These are phyloP conservation scores for Paraglomus brasilianum DNA, from an alignment of 192 early-diverging fungal species.

Conservation along the genomic window DNA sequence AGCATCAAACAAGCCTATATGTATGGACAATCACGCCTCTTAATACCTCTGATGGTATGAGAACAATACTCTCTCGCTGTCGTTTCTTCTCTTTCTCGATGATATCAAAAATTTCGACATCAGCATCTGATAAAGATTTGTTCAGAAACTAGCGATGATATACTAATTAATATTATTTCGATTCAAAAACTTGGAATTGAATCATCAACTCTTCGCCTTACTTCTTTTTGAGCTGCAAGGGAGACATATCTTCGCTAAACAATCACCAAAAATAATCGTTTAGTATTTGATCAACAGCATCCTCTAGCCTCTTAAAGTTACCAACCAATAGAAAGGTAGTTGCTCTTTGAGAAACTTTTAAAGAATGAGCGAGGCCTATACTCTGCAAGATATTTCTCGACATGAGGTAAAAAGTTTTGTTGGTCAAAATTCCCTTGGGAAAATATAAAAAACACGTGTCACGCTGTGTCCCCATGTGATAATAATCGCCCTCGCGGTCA, in stretches of 20 bases:
- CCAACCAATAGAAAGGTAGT: too few relatives aligned
- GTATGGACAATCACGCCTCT: background rate
- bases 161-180: background rate
- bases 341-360: too few relatives aligned
- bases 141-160: constrained; percentile 62
- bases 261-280: background rate
- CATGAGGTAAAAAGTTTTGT: too few relatives aligned
- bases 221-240: constrained; percentile 23
- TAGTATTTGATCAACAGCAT: too few relatives aligned
- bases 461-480: too few relatives aligned
- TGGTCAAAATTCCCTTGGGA: too few relatives aligned
- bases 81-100: constrained; percentile 94
- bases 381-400: too few relatives aligned
- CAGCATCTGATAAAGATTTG: constrained; percentile 66
- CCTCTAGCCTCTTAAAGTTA: too few relatives aligned
- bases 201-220: background rate
- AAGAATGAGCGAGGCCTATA: too few relatives aligned
- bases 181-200: background rate
- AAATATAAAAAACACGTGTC: too few relatives aligned
- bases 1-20: background rate
- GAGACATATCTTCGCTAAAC: constrained; percentile 25
- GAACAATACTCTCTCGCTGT: constrained; percentile 87
- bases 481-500: too few relatives aligned
- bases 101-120: constrained; percentile 92
- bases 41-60: constrained; percentile 92